phyloP scores from a whole-genome alignment of 768 basidiomycete species.

The Phlebiopsis gigantea region DNA sequence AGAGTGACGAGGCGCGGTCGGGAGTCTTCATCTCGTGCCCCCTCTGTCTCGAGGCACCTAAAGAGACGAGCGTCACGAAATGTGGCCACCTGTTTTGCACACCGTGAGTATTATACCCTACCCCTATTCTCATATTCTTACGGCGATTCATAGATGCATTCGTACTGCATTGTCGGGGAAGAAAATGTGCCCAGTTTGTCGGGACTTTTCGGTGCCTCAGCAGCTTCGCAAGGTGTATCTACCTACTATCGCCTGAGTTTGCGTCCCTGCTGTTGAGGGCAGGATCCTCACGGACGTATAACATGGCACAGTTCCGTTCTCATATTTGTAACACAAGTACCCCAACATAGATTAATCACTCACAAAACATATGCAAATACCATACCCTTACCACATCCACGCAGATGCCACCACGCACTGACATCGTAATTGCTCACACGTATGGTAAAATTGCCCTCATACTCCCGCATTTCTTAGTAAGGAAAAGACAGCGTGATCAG shows the following conservation, averaged over 20 bases:
- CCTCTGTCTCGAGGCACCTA: conserved; percentile 24
- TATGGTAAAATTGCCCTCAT: too few relatives aligned
- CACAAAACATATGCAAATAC: too few relatives aligned
- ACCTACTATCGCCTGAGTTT: neutral
- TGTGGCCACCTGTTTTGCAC: conserved; percentile 32
- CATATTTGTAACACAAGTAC: too few relatives aligned
- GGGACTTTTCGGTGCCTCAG: conserved; percentile 2
- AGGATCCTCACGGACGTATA: too few relatives aligned
- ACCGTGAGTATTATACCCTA: conserved; percentile 27
- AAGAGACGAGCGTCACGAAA: conserved; percentile 22
- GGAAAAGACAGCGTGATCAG: too few relatives aligned
- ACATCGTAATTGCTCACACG: too few relatives aligned
- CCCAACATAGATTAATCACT: too few relatives aligned
- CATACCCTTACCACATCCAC: too few relatives aligned
- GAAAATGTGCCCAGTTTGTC: conserved; percentile 15
- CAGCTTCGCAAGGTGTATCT: conserved; percentile 13
- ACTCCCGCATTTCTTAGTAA: too few relatives aligned
- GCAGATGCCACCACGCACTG: too few relatives aligned
- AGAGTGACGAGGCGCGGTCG: neutral
- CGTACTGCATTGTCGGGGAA: conserved; percentile 9
- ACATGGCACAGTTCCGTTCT: too few relatives aligned
- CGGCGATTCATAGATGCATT: conserved; percentile 6
- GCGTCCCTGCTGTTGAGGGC: neutral
- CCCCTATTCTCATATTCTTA: neutral
- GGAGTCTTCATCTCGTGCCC: conserved; percentile 22